Conservation (phyloP, 192 early-diverging fungal genomes). For the Gigaspora rosea region DNA sequence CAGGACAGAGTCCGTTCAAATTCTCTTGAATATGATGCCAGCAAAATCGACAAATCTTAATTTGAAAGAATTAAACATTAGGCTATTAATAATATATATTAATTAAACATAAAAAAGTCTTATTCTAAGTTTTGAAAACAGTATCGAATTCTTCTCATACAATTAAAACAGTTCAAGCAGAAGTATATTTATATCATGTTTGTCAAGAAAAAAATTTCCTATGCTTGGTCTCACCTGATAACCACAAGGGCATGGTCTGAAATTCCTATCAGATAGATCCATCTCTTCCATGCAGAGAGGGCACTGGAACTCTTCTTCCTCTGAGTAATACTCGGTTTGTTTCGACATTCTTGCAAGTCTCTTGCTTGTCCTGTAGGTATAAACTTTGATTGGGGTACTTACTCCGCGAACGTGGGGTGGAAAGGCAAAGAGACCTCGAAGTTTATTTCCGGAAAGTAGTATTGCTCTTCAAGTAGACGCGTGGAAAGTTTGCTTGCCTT, state of each 20-base stretch:
- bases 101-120: background rate
- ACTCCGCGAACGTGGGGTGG: no score
- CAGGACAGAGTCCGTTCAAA: slow-evolving; percentile 91
- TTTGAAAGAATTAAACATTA: slow-evolving; percentile 9
- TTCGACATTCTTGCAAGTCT: background rate
- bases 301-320: slow-evolving; percentile 94
- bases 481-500: no score
- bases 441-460: no score
- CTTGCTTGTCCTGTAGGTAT: no score
- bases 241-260: slow-evolving; percentile 97
- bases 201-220: background rate
- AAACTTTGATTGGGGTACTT: no score
- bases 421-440: no score
- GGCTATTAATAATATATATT: slow-evolving; percentile 9
- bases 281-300: slow-evolving; percentile 99
- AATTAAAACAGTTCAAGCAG: no score
- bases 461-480: no score
- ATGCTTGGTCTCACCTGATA: slow-evolving; percentile 75
- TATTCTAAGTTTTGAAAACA: background rate
- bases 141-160: background rate
- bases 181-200: background rate
- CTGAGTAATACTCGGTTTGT: slow-evolving; percentile 39
- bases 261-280: slow-evolving; percentile 93
- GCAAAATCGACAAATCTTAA: slow-evolving; percentile 97
- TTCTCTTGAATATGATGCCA: slow-evolving; percentile 98